Evolutionary conservation across 164 flowering plant genomes (phyloP), one percentile per base, ranked within the genome.

Genomic region (Vitis amurensis): DNA sequence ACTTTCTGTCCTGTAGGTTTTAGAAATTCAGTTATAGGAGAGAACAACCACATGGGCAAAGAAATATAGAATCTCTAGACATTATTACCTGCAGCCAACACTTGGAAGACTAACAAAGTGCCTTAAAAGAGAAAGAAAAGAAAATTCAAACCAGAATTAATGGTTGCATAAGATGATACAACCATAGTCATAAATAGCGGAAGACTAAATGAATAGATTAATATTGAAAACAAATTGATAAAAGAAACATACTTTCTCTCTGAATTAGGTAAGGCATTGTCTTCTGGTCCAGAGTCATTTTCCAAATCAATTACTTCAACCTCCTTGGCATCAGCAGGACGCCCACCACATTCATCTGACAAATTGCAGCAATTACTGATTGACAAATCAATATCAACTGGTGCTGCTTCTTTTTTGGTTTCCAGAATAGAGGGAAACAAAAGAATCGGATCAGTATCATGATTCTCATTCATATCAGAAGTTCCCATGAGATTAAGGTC

Each of bases 401-500:
- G 77, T 67, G 73, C 66, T 9, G 68, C 73, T 77, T 84, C 82
- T 60, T 72, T 79, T 63, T 79, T 80, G 31, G 67, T 71, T 77
- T 77, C 79, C 50, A 77, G 50, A 47, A 76, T 55, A 71, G 91
- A 68, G 19, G 85, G 80, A 67, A 71, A 80, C 59, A 71, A 53
- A 67, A 78, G 61, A 66, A 76, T 61, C 8, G 76, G 78, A 73
- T 73, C 80, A 66, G 61, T 65, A 49, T 73, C 81, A 66, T 79
- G 86, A 74, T 66, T 78, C 61, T 88, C 97, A 73, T 79, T 76
- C 31, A 81, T 57, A 68, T 92, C 92, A 78, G 90, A 76, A 71
- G 76, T 76, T 78, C 83, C 94, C 79, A 83, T 81, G 15, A 90
- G 90, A 81, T 94, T 92, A 69, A 92, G 95, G 73, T 94, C 99